Evolutionary conservation across 2,329 filamentous ascomycete species (phyloP).

Genomic region (Colletotrichum echinochloae): DNA sequence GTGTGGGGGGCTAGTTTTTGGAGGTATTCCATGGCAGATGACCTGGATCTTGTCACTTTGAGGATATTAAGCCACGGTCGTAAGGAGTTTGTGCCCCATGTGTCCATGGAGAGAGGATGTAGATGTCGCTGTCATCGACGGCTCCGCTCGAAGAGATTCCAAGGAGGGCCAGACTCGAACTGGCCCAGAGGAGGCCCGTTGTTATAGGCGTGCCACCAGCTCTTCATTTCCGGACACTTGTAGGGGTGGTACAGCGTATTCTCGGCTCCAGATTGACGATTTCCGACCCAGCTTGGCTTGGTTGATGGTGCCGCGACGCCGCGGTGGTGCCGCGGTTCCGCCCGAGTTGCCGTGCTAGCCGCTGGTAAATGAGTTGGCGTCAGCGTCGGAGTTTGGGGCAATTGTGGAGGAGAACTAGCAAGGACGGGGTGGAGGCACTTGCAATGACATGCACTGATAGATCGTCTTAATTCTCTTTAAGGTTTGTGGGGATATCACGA

Average conservation of each 20-base stretch:
- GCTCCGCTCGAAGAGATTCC: too few relatives aligned
- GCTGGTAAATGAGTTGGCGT: slow-evolving; percentile 2
- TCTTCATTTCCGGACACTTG: neutral
- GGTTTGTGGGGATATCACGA: neutral
- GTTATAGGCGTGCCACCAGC: neutral
- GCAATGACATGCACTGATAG: slow-evolving; percentile 7
- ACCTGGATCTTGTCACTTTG: too few relatives aligned
- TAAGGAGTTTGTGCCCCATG: too few relatives aligned
- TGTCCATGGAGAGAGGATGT: too few relatives aligned
- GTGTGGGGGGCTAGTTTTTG: too few relatives aligned
- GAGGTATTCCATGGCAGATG: too few relatives aligned
- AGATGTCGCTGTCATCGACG: too few relatives aligned
- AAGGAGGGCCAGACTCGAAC: neutral
- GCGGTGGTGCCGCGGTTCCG: slow-evolving; percentile 24
- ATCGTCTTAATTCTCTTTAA: neutral
- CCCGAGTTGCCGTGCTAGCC: slow-evolving; percentile 31
- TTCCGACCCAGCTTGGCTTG: slow-evolving; percentile 28
- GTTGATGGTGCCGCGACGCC: slow-evolving; percentile 32
- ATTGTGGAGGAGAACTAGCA: neutral
- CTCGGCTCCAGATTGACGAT: slow-evolving; percentile 22
- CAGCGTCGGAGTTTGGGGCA: slow-evolving; percentile 20
- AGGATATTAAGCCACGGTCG: too few relatives aligned
- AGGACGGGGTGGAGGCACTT: neutral
- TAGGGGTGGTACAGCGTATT: neutral
- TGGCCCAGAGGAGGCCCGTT: neutral